Evolutionary conservation across 768 basidiomycete genomes (phyloP), one percentile per base, ranked within the genome.

Genomic region (Tephrocybe sp.): DNA sequence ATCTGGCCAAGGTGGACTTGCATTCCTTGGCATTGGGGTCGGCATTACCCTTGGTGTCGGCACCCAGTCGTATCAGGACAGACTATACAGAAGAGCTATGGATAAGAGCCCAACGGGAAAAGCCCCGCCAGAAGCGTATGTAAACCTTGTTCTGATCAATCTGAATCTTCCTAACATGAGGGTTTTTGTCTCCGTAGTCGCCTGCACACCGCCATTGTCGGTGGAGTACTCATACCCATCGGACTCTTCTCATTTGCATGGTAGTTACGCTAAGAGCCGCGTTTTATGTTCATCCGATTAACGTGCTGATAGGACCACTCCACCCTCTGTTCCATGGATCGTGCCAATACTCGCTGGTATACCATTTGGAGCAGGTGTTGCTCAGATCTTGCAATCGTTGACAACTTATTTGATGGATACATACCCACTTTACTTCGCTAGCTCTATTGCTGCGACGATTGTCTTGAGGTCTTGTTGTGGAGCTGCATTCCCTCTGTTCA

Each of bases 391-490:
- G 68, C 77, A 83, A 56, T 76, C 78, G 39, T 66, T 85, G n/a
- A 78, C 82, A 36, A 79, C 81, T 3, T 88, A 88, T 68, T 72
- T 88, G 50, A 83, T 89, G 77, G 86, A 88, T 60, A 70, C 80
- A 12, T 88, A 88, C 69, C 72, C 73, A 39, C 70, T 85, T 39
- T 84, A 83, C 65, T 80, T 77, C 53, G 84, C 85, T 2, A 83
- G 82, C 57, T 85, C 85, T 14, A 74, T 87, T 45, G 84, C 85
- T 12, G 79, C 85, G 48, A 84, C 83, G 9, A 79, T 85, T 46
- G 80, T 88, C 43, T 64, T 87, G 41, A 81, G 85, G 52, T 85
- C 81, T 0, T 65, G 76, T 16, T 79, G 82, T 54, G 85, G 81
- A 19, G 83, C 80, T 1, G 71, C 78, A 7, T 85, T 87, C 64